phyloP scores from a whole-genome alignment of 2,329 filamentous ascomycete genomes.

The Sporothrix schenckii region DNA sequence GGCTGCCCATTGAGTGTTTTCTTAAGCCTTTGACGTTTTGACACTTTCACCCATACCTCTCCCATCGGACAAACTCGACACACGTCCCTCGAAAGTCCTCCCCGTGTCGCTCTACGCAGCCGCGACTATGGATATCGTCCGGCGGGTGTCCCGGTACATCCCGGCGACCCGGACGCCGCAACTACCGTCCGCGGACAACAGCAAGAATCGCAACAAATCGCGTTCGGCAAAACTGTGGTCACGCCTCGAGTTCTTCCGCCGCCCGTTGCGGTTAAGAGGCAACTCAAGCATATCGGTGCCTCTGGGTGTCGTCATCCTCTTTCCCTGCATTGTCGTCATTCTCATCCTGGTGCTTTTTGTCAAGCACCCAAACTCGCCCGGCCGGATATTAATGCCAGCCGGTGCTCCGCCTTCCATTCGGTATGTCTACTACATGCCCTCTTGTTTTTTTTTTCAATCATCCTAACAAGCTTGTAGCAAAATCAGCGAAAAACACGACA shows the following conservation, averaged over 20 bases:
- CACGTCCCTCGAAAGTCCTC: neutral
- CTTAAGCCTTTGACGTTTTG: neutral
- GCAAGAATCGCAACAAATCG: slow-evolving; percentile 50
- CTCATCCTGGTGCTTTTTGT: slow-evolving; percentile 89
- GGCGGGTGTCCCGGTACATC: slow-evolving; percentile 57
- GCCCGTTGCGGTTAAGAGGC: slow-evolving; percentile 83
- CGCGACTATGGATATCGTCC: slow-evolving; percentile 59
- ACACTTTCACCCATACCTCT: neutral
- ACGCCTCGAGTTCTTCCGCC: slow-evolving; percentile 76
- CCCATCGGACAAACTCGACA: neutral
- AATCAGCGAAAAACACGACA: slow-evolving; percentile 97
- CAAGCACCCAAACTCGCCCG: slow-evolving; percentile 80
- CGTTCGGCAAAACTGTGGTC: slow-evolving; percentile 49
- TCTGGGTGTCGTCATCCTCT: slow-evolving; percentile 86
- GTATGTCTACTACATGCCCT: slow-evolving; percentile 54
- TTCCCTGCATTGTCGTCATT: slow-evolving; percentile 87
- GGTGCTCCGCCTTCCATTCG: slow-evolving; percentile 87
- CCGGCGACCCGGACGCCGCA: slow-evolving; percentile 48
- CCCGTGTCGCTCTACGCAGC: neutral
- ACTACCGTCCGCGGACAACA: slow-evolving; percentile 57
- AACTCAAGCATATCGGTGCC: slow-evolving; percentile 93
- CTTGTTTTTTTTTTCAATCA: neutral
- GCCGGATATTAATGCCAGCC: slow-evolving; percentile 81
- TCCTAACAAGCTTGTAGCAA: slow-evolving; percentile 60
- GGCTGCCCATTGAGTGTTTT: neutral